Evolutionary conservation across 2,329 filamentous ascomycete species (phyloP), one percentile per base, ranked within the genome.

Genomic region (Ceratocystis smalleyi): DNA sequence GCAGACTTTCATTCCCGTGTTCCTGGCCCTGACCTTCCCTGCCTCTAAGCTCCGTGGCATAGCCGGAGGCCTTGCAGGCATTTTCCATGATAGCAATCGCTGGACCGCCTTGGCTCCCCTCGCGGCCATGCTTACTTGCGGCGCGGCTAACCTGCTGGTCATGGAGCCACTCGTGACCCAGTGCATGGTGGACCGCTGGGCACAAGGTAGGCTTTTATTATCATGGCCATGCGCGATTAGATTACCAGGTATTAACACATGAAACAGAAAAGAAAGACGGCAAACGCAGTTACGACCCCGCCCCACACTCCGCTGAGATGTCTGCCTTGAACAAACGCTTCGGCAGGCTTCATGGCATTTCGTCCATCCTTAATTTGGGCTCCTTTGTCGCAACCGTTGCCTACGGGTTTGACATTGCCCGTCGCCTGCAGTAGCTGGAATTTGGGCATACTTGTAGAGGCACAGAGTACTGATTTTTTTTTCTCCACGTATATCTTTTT

Each of bases 301-400:
- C 85, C 0, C 88, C 90, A 47, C 89, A 95, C 71, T 94, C 88
- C 4, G 79, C 85, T 69, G 89, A 92, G 76, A 96, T 97, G 91
- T 74, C 83, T 69, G 79, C 78, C 7, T 74, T 95, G 70, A 95
- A 92, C 78, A 88, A 84, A 75, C 79, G 78, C 68, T 97, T 97
- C 73, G 83, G 82, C 17, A 82, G 81, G 67, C 74, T 96, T 65
- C 94, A 99, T 74, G 89, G 91, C 5, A 76, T 88, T 59, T 95
- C 89, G 6, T 88, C 88, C 32, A 73, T 95, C 67, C 73, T 95
- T 22, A 96, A 96, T 73, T 72, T 97, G 66, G 74, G 81, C 1
- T 86, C 83, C 0, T 79, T 95, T 60, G 73, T 86, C 51, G 83
- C 85, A 0, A 85, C 86, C 51, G 71, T 95, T 2, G 84, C 80